A percentile compares a stretch with the other conserved stretches of the same genome.
These are phyloP conservation scores for Penicillium sp. DNA, from an alignment of 2,329 filamentous ascomycete species.

Conservation along the genomic window DNA sequence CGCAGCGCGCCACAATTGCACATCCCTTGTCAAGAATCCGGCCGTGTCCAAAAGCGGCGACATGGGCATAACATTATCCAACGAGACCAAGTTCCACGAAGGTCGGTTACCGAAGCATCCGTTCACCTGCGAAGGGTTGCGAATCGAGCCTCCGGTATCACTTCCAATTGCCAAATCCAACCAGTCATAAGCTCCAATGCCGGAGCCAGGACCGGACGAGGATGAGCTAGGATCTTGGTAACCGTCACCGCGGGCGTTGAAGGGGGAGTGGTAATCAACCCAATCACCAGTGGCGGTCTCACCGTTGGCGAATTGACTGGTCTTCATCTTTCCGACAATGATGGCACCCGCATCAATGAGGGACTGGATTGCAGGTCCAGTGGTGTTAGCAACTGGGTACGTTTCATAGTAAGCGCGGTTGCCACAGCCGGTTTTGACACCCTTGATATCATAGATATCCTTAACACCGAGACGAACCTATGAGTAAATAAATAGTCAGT, in stretches of 20 bases:
- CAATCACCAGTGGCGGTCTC: constrained; percentile 29
- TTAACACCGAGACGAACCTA: constrained; percentile 53
- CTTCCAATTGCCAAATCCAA: constrained; percentile 51
- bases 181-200: constrained; percentile 38
- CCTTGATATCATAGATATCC: constrained; percentile 60
- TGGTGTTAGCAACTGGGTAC: constrained; percentile 47
- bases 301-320: constrained; percentile 35
- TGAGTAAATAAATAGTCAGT: not conserved
- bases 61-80: constrained; percentile 51
- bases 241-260: constrained; percentile 40
- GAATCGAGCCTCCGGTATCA: constrained; percentile 43
- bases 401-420: constrained; percentile 59
- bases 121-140: constrained; percentile 49
- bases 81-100: constrained; percentile 40
- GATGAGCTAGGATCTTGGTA: constrained; percentile 33
- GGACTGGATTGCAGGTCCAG: constrained; percentile 51
- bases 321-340: constrained; percentile 38
- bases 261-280: constrained; percentile 39
- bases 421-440: constrained; percentile 56
- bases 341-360: constrained; percentile 60
- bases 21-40: constrained; percentile 39
- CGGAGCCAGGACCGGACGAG: constrained; percentile 26
- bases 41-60: constrained; percentile 46
- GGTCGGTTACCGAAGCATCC: constrained; percentile 53
- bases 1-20: constrained; percentile 32